Conservation (phyloP, 2,329 filamentous ascomycete species). For the Grosmannia serpens region DNA sequence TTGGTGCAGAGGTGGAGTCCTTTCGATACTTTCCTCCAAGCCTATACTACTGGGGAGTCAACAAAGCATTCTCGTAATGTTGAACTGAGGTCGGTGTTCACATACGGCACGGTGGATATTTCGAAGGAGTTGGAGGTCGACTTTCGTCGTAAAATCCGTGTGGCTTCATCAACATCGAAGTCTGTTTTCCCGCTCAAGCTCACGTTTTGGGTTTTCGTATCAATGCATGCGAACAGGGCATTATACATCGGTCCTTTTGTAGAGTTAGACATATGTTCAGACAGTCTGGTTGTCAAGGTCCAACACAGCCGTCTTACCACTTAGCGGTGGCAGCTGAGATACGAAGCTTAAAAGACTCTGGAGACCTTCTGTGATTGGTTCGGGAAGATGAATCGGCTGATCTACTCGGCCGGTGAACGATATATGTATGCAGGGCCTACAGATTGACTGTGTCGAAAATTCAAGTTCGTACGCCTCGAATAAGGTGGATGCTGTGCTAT, state of each 20-base stretch:
- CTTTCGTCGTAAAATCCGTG: not conserved
- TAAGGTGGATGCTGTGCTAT: not conserved
- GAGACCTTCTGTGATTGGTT: not conserved
- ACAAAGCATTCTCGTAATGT: not conserved
- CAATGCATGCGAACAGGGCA: not conserved
- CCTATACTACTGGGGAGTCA: not conserved
- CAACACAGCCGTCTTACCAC: not conserved
- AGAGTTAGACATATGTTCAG: not conserved
- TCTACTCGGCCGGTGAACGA: not conserved
- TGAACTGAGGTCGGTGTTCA: not conserved
- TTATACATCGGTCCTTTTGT: not conserved
- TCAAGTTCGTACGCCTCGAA: slow-evolving; percentile 1
- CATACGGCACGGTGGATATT: not conserved
- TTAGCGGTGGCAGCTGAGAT: not conserved
- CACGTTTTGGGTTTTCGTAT: not conserved
- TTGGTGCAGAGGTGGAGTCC: not conserved
- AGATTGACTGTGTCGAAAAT: not conserved
- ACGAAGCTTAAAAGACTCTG: not conserved
- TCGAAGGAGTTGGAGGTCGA: no score
- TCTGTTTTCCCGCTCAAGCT: not conserved
- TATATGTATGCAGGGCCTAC: not conserved
- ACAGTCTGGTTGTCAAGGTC: no score
- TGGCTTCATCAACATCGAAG: not conserved
- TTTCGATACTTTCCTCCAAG: not conserved
- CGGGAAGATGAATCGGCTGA: not conserved